Evolutionary conservation across 371 early-diverging fungal species (phyloP), one percentile per base, ranked within the genome.

Genomic region (Chytridium lagenaria): DNA sequence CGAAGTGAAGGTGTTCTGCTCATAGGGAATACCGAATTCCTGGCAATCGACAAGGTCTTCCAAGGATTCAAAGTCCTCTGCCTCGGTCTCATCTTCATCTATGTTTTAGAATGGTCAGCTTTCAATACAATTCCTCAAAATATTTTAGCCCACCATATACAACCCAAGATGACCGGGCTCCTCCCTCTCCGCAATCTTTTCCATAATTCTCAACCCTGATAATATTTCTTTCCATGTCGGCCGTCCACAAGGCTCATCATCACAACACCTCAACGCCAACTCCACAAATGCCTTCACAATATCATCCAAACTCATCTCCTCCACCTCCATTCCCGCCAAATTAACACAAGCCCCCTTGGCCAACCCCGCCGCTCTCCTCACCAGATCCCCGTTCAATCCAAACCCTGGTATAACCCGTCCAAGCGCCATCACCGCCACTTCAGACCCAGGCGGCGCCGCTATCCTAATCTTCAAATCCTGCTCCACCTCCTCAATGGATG

Each of bases 371-470:
- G n/a, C n/a, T 31, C 3, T 68, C 30, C 23, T 22, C 33, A 82
- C 77, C 38, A 71, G 77, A 34, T 80, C 82, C 1, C 79, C 28
- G n/a, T 82, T 81, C 39, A 85, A 68, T 1, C 76, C 75, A 71
- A 84, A 78, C 31, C 82, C 86, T 7, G 85, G 86, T 7, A 83
- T 50, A 22, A 69, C 52, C 3, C 79, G 49, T 3, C 16, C 15
- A 1, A 34, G 37, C 33, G 15, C 65, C 16, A 31, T 28, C 23
- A 5, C 23, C 34, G 19, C 59, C 57, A 28, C 10, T 19, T 61
- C 49, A 26, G 37, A 23, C n/a, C 59, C n/a, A 10, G 26, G 22
- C 16, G n/a, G 5, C 57, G 69, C 16, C 33, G 30, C 15, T 30
- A 50, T 36, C 28, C 70, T 5, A 22, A 16, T 34, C 44, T 36